These are phyloP conservation scores for Opeltia flavorubescens DNA, from an alignment of 495 filamentous ascomycete species.

Conservation along the genomic window DNA sequence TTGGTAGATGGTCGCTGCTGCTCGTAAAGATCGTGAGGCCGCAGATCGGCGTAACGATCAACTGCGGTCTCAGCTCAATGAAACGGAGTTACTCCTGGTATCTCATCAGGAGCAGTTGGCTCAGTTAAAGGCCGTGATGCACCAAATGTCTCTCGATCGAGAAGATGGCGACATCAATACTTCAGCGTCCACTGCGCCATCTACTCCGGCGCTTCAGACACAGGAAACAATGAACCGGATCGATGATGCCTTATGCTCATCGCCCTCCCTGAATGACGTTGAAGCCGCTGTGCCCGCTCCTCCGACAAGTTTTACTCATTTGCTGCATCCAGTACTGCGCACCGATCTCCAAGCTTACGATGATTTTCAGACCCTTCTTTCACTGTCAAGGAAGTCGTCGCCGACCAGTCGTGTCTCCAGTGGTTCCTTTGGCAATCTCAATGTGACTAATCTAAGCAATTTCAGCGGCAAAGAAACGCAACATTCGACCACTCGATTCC, in stretches of 20 bases:
- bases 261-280: conserved; percentile 29
- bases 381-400: conserved; percentile 45
- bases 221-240: conserved; percentile 28
- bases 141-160: conserved; percentile 61
- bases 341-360: conserved; percentile 67
- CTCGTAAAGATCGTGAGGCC: conserved; percentile 47
- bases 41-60: conserved; percentile 70
- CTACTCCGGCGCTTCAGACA: conserved; percentile 40
- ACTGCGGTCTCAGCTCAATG: conserved; percentile 59
- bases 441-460: conserved; percentile 44
- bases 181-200: conserved; percentile 46
- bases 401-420: conserved; percentile 50
- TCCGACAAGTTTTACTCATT: conserved; percentile 70
- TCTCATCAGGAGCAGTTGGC: conserved; percentile 88
- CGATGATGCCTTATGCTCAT: conserved; percentile 29
- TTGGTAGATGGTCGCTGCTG: conserved; percentile 74
- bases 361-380: conserved; percentile 71
- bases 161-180: conserved; percentile 51
- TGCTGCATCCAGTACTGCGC: conserved; percentile 69
- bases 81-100: conserved; percentile 72
- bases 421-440: conserved; percentile 51
- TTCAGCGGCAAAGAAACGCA: conserved; percentile 19
- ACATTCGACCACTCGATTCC: conserved; percentile 8
- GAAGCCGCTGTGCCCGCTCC: conserved; percentile 61
- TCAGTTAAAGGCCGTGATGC: conserved; percentile 83